Conservation (phyloP, 2,329 filamentous ascomycete genomes). For the Apiospora kogelbergensis region DNA sequence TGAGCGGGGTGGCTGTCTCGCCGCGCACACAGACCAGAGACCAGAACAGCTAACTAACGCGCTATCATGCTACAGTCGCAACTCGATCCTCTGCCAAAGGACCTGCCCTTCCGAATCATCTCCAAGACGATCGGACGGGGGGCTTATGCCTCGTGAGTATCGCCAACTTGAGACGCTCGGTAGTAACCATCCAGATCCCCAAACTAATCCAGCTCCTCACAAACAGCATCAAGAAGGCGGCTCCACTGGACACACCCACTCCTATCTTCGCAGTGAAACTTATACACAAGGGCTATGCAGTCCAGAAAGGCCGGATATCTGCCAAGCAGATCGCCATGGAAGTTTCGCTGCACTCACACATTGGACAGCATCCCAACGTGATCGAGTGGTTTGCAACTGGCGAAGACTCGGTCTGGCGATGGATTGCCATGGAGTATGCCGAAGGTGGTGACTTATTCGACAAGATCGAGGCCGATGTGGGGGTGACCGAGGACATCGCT, state of each 20-base stretch:
- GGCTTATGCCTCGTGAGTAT: slow-evolving; percentile 87
- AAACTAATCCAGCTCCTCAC: slow-evolving; percentile 5
- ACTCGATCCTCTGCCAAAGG: slow-evolving; percentile 76
- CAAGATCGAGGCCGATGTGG: slow-evolving; percentile 98
- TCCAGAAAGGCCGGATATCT: slow-evolving; percentile 83
- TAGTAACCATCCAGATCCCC: background rate
- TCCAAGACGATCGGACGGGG: slow-evolving; percentile 96
- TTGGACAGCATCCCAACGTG: slow-evolving; percentile 88
- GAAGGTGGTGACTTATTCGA: slow-evolving; percentile 96
- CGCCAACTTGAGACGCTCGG: background rate
- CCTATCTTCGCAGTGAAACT: slow-evolving; percentile 97
- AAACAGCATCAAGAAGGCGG: slow-evolving; percentile 85
- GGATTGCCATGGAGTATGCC: slow-evolving; percentile 98
- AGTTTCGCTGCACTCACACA: slow-evolving; percentile 82
- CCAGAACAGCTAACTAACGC: slow-evolving; percentile 22
- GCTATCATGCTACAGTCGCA: slow-evolving; percentile 71
- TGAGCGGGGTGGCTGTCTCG: background rate
- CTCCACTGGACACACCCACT: slow-evolving; percentile 64
- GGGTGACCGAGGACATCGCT: slow-evolving; percentile 90
- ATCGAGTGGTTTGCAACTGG: slow-evolving; percentile 90
- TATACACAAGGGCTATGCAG: slow-evolving; percentile 95
- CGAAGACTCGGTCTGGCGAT: slow-evolving; percentile 84
- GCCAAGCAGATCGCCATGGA: slow-evolving; percentile 90
- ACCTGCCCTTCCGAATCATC: slow-evolving; percentile 90
- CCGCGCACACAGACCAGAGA: background rate